These are phyloP conservation scores for Omphalotus olearius DNA, from an alignment of 1,284 basidiomycete genomes.

Conservation along the genomic window DNA sequence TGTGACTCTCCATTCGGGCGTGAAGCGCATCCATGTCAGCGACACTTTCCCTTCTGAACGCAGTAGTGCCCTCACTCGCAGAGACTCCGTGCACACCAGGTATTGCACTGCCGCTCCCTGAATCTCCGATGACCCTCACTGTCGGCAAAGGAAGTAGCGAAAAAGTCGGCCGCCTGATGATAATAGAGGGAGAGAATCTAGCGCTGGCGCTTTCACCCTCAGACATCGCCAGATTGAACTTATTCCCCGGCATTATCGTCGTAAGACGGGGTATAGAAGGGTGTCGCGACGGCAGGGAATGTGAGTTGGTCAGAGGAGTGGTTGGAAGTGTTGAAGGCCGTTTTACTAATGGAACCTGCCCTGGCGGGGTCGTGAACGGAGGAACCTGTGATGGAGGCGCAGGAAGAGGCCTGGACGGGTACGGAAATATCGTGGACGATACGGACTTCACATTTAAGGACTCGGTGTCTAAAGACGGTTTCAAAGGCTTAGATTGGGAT, in stretches of 20 bases:
- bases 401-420: background rate
- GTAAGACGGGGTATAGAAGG: slow-evolving; percentile 15
- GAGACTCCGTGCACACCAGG: too few species aligned
- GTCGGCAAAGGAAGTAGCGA: slow-evolving; percentile 47
- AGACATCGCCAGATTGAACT: slow-evolving; percentile 13
- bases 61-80: background rate
- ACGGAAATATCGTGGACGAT: too few species aligned
- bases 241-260: slow-evolving; percentile 12
- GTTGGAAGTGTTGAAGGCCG: background rate
- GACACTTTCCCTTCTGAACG: background rate
- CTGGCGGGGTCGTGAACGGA: too few species aligned
- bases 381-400: too few species aligned
- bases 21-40: background rate
- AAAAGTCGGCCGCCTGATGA: slow-evolving; percentile 44
- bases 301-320: background rate
- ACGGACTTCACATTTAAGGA: background rate
- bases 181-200: slow-evolving; percentile 47
- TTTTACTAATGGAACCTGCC: too few species aligned
- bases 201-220: slow-evolving; percentile 25
- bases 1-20: slow-evolving; percentile 15
- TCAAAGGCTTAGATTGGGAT: background rate
- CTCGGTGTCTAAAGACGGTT: background rate
- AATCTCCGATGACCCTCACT: slow-evolving; percentile 23
- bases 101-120: background rate
- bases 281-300: slow-evolving; percentile 19